phyloP scores from a whole-genome alignment of 1,284 basidiomycete genomes.

The Moniliophthora roreri region DNA sequence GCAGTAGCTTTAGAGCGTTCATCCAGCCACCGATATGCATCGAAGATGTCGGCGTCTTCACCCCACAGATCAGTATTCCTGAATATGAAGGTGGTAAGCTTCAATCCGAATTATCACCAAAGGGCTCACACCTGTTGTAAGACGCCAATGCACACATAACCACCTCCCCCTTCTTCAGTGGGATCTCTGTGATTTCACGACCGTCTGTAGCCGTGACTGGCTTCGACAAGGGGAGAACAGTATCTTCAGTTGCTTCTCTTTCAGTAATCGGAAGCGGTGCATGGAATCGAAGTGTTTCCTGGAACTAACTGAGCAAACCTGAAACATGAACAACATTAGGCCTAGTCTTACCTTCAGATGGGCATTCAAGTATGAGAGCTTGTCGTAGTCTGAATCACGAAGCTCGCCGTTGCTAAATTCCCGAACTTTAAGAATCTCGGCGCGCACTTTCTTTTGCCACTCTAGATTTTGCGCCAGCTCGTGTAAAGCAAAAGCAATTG shows the following conservation, averaged over 20 bases:
- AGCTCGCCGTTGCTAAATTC: neutral
- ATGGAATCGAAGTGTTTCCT: slow-evolving; percentile 17
- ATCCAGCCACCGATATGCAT: slow-evolving; percentile 17
- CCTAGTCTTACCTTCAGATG: slow-evolving; percentile 7
- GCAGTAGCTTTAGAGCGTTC: slow-evolving; percentile 4
- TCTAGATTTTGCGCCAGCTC: slow-evolving; percentile 16
- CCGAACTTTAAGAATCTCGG: slow-evolving; percentile 10
- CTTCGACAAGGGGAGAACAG: slow-evolving; percentile 15
- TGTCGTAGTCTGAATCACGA: slow-evolving; percentile 10
- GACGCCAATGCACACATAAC: slow-evolving; percentile 15
- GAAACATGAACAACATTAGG: too few species aligned
- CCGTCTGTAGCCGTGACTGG: slow-evolving; percentile 14
- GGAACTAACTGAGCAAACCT: slow-evolving; percentile 4
- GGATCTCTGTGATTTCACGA: slow-evolving; percentile 14
- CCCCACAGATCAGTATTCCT: slow-evolving; percentile 16
- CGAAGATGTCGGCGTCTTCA: slow-evolving; percentile 18
- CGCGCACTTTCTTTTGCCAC: slow-evolving; percentile 16
- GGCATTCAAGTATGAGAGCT: slow-evolving; percentile 18
- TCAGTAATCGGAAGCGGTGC: slow-evolving; percentile 17
- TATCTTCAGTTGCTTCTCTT: slow-evolving; percentile 14
- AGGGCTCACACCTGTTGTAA: slow-evolving; percentile 13
- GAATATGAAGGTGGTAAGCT: neutral
- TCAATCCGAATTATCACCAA: neutral
- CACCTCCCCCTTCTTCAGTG: slow-evolving; percentile 17
- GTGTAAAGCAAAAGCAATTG: slow-evolving; percentile 15